phyloP scores from a whole-genome alignment of 768 basidiomycete genomes.

The Rhodotorula graminis region DNA sequence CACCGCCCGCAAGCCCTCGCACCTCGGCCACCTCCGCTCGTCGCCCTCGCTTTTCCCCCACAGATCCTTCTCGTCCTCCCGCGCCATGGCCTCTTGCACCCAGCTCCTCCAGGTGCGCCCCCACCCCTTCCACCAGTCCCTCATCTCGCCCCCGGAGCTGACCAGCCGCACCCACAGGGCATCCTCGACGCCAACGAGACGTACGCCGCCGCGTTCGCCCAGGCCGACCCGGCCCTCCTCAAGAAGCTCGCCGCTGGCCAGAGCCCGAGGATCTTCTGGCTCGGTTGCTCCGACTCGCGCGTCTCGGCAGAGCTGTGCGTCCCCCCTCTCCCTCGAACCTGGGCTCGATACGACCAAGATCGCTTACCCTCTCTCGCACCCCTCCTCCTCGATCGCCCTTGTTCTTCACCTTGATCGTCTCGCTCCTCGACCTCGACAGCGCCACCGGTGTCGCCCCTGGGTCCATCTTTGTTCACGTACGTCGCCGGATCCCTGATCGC shows the following conservation, averaged over 20 bases:
- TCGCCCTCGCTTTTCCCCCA: background rate
- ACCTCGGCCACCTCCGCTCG: background rate
- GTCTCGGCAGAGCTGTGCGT: slow-evolving; percentile 41
- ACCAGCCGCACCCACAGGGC: background rate
- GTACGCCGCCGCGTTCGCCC: slow-evolving; percentile 34
- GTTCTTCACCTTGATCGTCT: background rate
- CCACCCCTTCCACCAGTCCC: background rate
- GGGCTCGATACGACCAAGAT: too few relatives aligned
- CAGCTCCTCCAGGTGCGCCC: slow-evolving; percentile 3
- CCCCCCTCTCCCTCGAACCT: too few relatives aligned
- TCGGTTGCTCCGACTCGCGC: slow-evolving; percentile 42
- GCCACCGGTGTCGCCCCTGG: slow-evolving; percentile 42
- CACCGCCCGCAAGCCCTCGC: background rate
- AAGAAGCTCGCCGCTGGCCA: slow-evolving; percentile 40
- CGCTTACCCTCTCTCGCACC: background rate
- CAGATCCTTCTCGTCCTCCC: background rate
- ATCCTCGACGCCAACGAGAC: slow-evolving; percentile 36
- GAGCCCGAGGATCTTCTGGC: slow-evolving; percentile 39
- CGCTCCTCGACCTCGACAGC: slow-evolving; percentile 6
- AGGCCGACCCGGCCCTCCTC: slow-evolving; percentile 32
- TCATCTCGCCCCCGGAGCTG: background rate
- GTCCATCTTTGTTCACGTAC: slow-evolving; percentile 43
- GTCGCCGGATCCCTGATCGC: background rate
- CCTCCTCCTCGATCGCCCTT: background rate
- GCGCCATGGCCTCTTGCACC: background rate